These are phyloP conservation scores for Candida mesenterica DNA, from an alignment of 1,139 yeast genomes.

Conservation along the genomic window DNA sequence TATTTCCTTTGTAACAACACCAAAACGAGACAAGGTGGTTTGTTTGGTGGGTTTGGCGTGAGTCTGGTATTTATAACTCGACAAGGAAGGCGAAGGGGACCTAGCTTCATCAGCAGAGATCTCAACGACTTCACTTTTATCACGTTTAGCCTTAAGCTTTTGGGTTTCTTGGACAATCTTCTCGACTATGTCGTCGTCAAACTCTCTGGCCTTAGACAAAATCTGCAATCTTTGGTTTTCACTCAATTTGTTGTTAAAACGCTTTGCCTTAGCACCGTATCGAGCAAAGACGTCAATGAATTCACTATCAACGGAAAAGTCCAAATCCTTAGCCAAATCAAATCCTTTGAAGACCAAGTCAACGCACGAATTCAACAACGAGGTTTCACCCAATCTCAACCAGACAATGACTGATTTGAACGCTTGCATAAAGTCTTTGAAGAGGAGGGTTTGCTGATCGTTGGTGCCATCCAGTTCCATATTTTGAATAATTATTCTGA, in stretches of 20 bases:
- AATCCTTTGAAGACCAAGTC: conserved; percentile 64
- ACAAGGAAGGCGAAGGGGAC: conserved; percentile 17
- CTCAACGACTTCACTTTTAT: conserved; percentile 4
- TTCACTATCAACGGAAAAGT: conserved; percentile 46
- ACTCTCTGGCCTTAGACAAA: conserved; percentile 53
- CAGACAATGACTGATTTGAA: conserved; percentile 68
- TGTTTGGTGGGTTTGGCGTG: conserved; percentile 34
- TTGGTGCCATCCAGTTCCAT: conserved; percentile 12
- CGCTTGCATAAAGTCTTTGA: conserved; percentile 43
- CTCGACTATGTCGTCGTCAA: conserved; percentile 55
- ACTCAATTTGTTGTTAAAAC: conserved; percentile 61
- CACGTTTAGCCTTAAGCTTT: conserved; percentile 19
- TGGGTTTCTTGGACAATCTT: conserved; percentile 48
- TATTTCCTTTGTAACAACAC: conserved; percentile 35
- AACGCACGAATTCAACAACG: conserved; percentile 73
- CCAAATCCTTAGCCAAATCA: conserved; percentile 56
- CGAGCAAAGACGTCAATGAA: conserved; percentile 56
- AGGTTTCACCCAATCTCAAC: conserved; percentile 78
- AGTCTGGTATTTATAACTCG: conserved; percentile 25
- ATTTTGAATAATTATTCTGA: conserved; percentile 44
- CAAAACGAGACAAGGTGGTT: conserved; percentile 51
- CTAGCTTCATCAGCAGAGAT: conserved; percentile 11
- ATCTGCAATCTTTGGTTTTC: conserved; percentile 59
- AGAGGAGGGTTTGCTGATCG: conserved; percentile 18
- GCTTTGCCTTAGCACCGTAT: conserved; percentile 64